phyloP scores from a whole-genome alignment of 352 stramenopile species.

The Pilasporangium apinafurcum region DNA sequence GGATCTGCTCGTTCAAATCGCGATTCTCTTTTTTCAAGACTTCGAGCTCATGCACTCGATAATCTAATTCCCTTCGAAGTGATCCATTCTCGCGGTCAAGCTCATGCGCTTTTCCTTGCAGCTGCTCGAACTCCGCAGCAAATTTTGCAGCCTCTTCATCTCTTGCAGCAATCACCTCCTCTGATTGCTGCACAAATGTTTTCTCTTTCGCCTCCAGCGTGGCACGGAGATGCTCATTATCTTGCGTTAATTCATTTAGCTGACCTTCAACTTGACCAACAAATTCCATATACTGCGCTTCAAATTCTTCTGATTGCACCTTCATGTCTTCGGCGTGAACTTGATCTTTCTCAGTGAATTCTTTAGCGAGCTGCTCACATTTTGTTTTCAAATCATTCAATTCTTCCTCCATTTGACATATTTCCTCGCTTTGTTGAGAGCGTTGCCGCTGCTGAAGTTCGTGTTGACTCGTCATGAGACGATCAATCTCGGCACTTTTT shows the following conservation, averaged over 20 bases:
- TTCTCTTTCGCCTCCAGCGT: conserved; percentile 43
- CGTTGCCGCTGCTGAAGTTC: conserved; percentile 25
- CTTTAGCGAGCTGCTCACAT: conserved; percentile 32
- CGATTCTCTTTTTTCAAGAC: conserved; percentile 39
- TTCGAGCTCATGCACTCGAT: conserved; percentile 43
- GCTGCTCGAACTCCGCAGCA: conserved; percentile 37
- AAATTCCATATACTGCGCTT: conserved; percentile 53
- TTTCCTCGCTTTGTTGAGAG: conserved; percentile 19
- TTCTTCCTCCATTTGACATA: conserved; percentile 37
- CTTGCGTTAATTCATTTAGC: conserved; percentile 33
- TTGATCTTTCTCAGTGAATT: conserved; percentile 39
- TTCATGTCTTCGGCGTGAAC: conserved; percentile 37
- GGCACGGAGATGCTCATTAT: conserved; percentile 49
- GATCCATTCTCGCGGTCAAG: conserved; percentile 30
- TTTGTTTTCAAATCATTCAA: conserved; percentile 24
- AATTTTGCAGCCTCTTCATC: conserved; percentile 43
- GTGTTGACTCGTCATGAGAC: conserved; percentile 35
- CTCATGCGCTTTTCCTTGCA: conserved; percentile 28
- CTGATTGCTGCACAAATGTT: conserved; percentile 21
- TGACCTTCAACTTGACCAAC: conserved; percentile 43
- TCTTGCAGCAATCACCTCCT: conserved; percentile 15
- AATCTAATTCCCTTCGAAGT: conserved; percentile 46
- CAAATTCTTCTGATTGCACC: conserved; percentile 38
- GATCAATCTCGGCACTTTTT: conserved; percentile 48
- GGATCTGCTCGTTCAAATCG: conserved; percentile 42